Base-by-base conservation (phyloP, 768 basidiomycete species). In the Tylopilus balloui region DNA sequence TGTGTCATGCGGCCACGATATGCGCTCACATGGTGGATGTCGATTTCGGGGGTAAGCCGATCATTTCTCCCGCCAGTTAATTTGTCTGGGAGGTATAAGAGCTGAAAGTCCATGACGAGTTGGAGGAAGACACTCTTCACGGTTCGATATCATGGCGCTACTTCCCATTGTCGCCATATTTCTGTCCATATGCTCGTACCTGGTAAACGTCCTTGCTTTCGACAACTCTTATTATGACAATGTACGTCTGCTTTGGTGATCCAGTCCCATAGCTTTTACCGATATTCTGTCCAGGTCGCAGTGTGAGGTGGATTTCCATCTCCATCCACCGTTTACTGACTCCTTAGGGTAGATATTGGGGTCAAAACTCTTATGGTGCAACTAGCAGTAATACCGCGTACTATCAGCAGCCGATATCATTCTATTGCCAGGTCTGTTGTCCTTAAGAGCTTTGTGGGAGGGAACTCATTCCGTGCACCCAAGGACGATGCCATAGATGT, bases 361-460 rank as follows among this genome's bases (percentile, higher is more conserved):
- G 85, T 50, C 84, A 88, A 64, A 82, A 86, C 56, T 85, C 85
- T 2, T 84, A 84, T 50, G 84, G 85, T 34, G 84, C 83, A 10
- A 70, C 68, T 6, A 71, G 77, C 52, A 60, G 60, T 19, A 74
- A 84, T 50, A 63, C 71, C 1, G 73, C 78, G 25, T 73, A 81
- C 57, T 84, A 69, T 51, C 83, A 86, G 69, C 75, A 84, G 60
- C 68, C 74, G 0, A 69, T 87, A 45, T 76, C 78, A 5, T 83
- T 73, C 60, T 86, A 86, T 62, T 86, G 84, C 63, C 74, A 78
- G 57, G 81, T 79, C 44, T 50, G 69, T 59, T 37, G 6, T 49
- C 42, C 31, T 48, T 14, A 14, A 19, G 29, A 42, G 2, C 21
- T 20, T 46, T 43, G 48, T 41, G 21, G 25, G 6, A 42, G 45